Percentiles rank a stretch among this genome's conserved stretches.
Conservation (phyloP, 164 flowering plant genomes). For the Amborella trichopoda region DNA sequence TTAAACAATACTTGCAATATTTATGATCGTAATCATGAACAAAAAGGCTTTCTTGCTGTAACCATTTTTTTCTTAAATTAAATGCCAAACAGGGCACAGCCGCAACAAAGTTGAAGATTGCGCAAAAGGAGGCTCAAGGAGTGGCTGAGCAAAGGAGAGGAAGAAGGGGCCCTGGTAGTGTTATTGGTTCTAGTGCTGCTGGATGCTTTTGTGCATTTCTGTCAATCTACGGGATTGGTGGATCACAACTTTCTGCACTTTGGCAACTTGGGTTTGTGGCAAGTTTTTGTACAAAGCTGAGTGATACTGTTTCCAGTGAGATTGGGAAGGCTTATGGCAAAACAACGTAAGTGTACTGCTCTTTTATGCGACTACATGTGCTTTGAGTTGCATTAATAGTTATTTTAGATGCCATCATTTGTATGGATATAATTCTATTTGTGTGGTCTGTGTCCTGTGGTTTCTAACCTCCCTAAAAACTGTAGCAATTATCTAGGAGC, state of each 20-base stretch:
- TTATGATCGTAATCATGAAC: no score
- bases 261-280: constrained; percentile 90
- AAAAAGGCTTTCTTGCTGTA: no score
- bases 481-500: no score
- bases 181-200: constrained; percentile 96
- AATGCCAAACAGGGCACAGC: constrained; percentile 82
- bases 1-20: no score
- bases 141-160: constrained; percentile 95
- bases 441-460: no score
- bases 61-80: no score
- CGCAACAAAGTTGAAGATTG: constrained; percentile 85
- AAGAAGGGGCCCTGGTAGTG: constrained; percentile 96
- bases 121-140: constrained; percentile 93
- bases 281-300: constrained; percentile 92
- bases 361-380: not conserved
- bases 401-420: no score
- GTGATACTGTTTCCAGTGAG: constrained; percentile 96
- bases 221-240: constrained; percentile 67
- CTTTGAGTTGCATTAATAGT: no score
- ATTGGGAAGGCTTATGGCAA: constrained; percentile 93
- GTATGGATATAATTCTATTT: no score
- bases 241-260: constrained; percentile 34
- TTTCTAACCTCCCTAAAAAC: no score
- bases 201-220: constrained; percentile 91
- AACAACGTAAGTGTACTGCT: constrained; percentile 47